Conservation (phyloP, 1,139 yeast species). For the Yamadazyma conglobata region DNA sequence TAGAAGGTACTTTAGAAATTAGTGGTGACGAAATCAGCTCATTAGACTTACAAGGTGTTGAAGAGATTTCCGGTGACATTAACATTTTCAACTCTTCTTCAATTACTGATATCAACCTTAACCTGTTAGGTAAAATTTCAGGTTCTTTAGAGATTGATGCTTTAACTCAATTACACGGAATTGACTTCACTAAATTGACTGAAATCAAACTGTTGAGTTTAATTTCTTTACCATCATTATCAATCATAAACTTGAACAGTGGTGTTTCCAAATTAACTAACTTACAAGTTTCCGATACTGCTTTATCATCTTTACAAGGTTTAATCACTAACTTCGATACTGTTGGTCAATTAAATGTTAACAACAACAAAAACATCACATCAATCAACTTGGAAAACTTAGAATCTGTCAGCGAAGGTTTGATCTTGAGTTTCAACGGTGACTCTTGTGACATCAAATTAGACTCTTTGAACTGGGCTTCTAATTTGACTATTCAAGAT, state of each 20-base stretch:
- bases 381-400: conserved; percentile 34
- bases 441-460: conserved; percentile 39
- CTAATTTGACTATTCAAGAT: conserved; percentile 46
- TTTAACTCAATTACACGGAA: conserved; percentile 38
- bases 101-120: conserved; percentile 32
- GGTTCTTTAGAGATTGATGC: conserved; percentile 38
- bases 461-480: conserved; percentile 39
- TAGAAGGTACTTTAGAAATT: conserved; percentile 39
- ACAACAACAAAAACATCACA: conserved; percentile 46
- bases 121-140: conserved; percentile 28
- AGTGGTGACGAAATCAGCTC: conserved; percentile 35
- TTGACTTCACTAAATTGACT: conserved; percentile 35
- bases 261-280: conserved; percentile 34
- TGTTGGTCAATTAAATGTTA: conserved; percentile 37
- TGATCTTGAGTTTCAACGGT: conserved; percentile 42
- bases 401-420: conserved; percentile 31
- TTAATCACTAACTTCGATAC: conserved; percentile 31
- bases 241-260: conserved; percentile 34
- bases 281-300: conserved; percentile 43
- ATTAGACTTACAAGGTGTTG: conserved; percentile 33
- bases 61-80: conserved; percentile 34
- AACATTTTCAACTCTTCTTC: conserved; percentile 42
- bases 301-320: conserved; percentile 36
- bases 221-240: conserved; percentile 44
- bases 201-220: conserved; percentile 31